phyloP scores from a whole-genome alignment of 2,329 filamentous ascomycete species.

The Arthrobotrys sphaeroides region DNA sequence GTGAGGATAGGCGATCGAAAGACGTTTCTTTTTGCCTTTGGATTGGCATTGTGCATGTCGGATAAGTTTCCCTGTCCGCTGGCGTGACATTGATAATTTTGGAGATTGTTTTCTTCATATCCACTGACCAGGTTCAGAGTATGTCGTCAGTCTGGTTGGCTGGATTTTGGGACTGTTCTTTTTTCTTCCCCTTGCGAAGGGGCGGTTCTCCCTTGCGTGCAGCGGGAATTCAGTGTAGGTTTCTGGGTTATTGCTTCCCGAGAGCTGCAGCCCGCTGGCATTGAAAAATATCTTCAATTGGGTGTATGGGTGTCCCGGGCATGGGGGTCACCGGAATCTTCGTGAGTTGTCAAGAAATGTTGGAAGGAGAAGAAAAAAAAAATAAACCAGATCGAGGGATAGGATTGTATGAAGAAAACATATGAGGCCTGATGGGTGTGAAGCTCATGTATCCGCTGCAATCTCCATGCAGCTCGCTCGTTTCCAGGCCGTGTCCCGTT shows the following conservation, averaged over 20 bases:
- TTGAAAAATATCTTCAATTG: conserved; percentile 14
- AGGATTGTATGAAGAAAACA: neutral
- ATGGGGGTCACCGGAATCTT: conserved; percentile 35
- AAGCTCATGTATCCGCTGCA: conserved; percentile 31
- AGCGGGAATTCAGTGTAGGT: conserved; percentile 39
- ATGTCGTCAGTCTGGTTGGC: conserved; percentile 31
- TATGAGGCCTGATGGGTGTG: conserved; percentile 6
- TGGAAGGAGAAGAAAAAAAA: conserved; percentile 4
- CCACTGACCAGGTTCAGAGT: conserved; percentile 27
- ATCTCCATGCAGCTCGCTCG: conserved; percentile 14
- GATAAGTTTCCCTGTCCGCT: conserved; percentile 28
- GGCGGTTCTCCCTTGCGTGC: conserved; percentile 42
- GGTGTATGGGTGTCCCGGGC: conserved; percentile 2
- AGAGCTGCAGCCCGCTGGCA: conserved; percentile 35
- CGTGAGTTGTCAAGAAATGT: conserved; percentile 13
- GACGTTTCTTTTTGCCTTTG: neutral
- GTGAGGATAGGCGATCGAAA: neutral
- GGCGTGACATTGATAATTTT: conserved; percentile 39
- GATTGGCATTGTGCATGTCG: conserved; percentile 18
- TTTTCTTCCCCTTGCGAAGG: conserved; percentile 28
- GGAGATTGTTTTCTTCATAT: conserved; percentile 6
- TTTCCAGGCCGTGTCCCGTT: conserved; percentile 13
- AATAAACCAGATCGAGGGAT: neutral
- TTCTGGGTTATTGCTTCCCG: conserved; percentile 17
- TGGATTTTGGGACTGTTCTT: neutral